These are phyloP conservation scores for Scleroderma bovista DNA, from an alignment of 768 basidiomycete species.

Conservation along the genomic window DNA sequence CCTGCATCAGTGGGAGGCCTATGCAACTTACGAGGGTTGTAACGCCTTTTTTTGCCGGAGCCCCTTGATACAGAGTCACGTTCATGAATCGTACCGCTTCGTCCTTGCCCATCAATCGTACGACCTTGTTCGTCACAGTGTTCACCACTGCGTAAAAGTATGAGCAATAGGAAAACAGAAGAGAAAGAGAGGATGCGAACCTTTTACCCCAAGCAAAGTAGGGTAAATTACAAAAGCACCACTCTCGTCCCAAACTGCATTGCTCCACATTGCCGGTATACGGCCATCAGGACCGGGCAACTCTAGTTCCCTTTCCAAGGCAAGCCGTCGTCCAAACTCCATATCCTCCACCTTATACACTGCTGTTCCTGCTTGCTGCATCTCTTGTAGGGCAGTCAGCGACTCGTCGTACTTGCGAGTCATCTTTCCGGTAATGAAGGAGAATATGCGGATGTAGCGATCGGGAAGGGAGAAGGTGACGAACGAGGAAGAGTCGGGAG, in stretches of 20 bases:
- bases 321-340: slow-evolving; percentile 98
- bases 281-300: slow-evolving; percentile 69
- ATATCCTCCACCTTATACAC: slow-evolving; percentile 93
- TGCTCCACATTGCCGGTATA: slow-evolving; percentile 74
- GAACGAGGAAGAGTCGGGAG: slow-evolving; percentile 84
- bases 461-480: slow-evolving; percentile 92
- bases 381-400: slow-evolving; percentile 87
- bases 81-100: slow-evolving; percentile 90
- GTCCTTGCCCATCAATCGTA: slow-evolving; percentile 85
- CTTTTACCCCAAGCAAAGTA: slow-evolving; percentile 91
- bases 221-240: slow-evolving; percentile 94
- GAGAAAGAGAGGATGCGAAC: slow-evolving; percentile 36
- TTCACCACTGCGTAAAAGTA: neutral
- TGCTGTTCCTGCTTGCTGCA: slow-evolving; percentile 97
- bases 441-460: slow-evolving; percentile 91
- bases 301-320: slow-evolving; percentile 88
- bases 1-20: neutral
- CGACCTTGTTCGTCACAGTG: slow-evolving; percentile 85
- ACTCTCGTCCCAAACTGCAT: slow-evolving; percentile 97
- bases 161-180: neutral
- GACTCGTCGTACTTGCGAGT: slow-evolving; percentile 95
- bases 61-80: slow-evolving; percentile 87
- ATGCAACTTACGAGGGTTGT: slow-evolving; percentile 66
- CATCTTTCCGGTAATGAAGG: slow-evolving; percentile 84
- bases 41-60: slow-evolving; percentile 79